Evolutionary conservation across 257 asterid genomes (phyloP).

Genomic region (Nicotiana attenuata): DNA sequence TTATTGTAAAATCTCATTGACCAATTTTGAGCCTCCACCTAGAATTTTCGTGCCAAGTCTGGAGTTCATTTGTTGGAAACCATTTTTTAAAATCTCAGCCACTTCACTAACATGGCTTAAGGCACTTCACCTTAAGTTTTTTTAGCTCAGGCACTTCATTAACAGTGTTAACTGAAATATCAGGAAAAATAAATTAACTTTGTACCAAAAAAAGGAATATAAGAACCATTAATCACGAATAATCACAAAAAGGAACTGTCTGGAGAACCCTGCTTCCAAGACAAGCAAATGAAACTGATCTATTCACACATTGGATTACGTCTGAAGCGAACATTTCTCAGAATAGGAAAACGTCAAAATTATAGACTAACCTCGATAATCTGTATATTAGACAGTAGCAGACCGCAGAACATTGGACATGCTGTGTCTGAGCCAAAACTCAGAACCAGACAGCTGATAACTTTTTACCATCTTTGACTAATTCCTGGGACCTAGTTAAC

Average conservation of each 20-base stretch:
- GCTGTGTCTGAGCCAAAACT: slow-evolving; percentile 5
- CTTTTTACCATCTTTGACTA: not conserved
- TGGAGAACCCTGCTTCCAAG: not conserved
- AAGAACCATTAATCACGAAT: not conserved
- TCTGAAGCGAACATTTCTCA: not conserved
- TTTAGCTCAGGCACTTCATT: not conserved
- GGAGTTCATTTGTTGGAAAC: not conserved
- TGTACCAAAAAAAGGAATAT: not conserved
- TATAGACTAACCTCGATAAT: not conserved
- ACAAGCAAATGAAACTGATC: not conserved
- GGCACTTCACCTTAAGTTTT: not conserved
- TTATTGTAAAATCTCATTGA: slow-evolving; percentile 6
- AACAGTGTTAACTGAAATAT: not conserved
- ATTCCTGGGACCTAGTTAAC: not conserved
- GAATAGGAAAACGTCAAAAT: not conserved
- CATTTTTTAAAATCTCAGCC: not conserved
- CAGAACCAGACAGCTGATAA: not conserved
- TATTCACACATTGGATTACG: not conserved
- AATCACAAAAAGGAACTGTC: not conserved
- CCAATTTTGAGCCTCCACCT: not conserved
- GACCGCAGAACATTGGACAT: not conserved
- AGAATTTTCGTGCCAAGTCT: not conserved
- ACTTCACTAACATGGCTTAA: not conserved
- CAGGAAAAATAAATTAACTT: not conserved
- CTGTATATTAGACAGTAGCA: not conserved